These are phyloP conservation scores for Lactifluus hygrophoroides DNA, from an alignment of 768 basidiomycete species.

Conservation along the genomic window DNA sequence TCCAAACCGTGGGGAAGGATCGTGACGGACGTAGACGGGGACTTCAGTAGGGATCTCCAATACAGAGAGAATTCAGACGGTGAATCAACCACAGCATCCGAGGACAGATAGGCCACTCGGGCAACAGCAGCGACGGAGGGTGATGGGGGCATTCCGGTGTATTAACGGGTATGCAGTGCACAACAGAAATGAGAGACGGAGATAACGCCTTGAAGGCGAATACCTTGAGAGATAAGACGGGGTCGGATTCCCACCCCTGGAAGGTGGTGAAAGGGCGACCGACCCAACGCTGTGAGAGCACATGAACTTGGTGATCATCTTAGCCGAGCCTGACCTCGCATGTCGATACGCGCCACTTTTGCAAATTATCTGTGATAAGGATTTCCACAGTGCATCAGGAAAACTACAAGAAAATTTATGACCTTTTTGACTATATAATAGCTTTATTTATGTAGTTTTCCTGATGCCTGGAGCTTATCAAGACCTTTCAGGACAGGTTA, in stretches of 20 bases:
- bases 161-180: neutral
- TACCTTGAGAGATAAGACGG: neutral
- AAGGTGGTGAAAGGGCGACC: too few relatives aligned
- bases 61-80: slow-evolving; percentile 34
- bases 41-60: slow-evolving; percentile 31
- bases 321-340: neutral
- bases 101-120: slow-evolving; percentile 62
- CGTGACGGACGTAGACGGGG: slow-evolving; percentile 32
- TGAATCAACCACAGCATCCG: slow-evolving; percentile 56
- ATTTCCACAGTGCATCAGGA: too few relatives aligned
- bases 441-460: too few relatives aligned
- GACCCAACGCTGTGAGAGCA: neutral
- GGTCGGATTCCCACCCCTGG: neutral
- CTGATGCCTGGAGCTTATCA: too few relatives aligned
- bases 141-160: slow-evolving; percentile 6
- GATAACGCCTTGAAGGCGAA: neutral
- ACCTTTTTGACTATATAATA: too few relatives aligned
- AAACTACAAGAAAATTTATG: too few relatives aligned
- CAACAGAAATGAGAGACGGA: neutral
- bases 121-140: slow-evolving; percentile 38
- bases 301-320: neutral
- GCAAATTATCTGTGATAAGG: neutral
- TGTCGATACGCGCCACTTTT: neutral
- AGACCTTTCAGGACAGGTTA: too few relatives aligned
- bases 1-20: slow-evolving; percentile 59